Evolutionary conservation across 495 filamentous ascomycete genomes (phyloP).

Genomic region (Aspergillus incahuasiensis): DNA sequence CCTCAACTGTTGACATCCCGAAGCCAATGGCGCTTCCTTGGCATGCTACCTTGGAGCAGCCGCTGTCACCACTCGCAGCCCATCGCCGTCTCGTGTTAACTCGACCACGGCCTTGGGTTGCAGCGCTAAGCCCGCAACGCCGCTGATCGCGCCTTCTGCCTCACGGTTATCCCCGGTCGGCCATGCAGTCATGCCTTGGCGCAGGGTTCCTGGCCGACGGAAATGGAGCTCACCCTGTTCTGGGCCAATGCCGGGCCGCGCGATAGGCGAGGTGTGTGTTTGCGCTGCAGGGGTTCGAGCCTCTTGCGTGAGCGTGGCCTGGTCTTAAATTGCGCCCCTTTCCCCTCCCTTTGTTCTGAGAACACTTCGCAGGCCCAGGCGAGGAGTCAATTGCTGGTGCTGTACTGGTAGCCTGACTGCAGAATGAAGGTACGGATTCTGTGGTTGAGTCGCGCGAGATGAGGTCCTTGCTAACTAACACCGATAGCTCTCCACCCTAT

Average conservation of each 20-base stretch:
- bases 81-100: slow-evolving; percentile 1
- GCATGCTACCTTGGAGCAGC: not conserved
- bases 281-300: not conserved
- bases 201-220: not conserved
- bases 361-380: not conserved
- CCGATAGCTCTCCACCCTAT: not conserved
- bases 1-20: not conserved
- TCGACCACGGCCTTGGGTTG: slow-evolving; percentile 14
- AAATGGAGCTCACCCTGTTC: not conserved
- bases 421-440: slow-evolving; percentile 4
- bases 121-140: slow-evolving; percentile 10
- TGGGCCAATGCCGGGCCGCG: not conserved
- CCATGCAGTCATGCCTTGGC: slow-evolving; percentile 10
- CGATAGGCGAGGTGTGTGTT: not conserved
- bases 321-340: slow-evolving; percentile 1
- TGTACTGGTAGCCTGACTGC: not conserved
- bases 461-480: not conserved
- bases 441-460: not conserved
- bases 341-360: not conserved
- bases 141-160: slow-evolving; percentile 6
- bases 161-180: not conserved
- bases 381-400: not conserved
- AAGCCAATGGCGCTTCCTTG: not conserved
- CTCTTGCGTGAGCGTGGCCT: not conserved
- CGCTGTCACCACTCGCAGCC: not conserved